Evolutionary conservation across 495 filamentous ascomycete species (phyloP).

Genomic region (Bathelium albidoporum): DNA sequence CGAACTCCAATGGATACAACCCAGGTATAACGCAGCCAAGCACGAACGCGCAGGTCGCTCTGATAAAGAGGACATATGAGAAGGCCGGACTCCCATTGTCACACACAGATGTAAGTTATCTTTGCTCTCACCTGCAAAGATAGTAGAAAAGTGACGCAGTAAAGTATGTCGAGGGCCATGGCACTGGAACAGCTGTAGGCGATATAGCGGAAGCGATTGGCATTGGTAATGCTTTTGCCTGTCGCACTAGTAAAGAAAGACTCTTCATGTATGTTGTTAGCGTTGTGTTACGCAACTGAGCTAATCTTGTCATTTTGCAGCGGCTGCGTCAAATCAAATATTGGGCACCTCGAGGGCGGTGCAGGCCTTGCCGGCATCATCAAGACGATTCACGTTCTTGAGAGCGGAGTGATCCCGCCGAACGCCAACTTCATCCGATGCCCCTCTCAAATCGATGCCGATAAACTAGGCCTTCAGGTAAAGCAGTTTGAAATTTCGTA

Average conservation of each 20-base stretch:
- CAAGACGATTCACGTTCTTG: slow-evolving; percentile 48
- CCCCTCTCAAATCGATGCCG: slow-evolving; percentile 28
- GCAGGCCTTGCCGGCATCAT: slow-evolving; percentile 49
- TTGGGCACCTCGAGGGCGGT: slow-evolving; percentile 42
- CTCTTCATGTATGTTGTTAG: not conserved
- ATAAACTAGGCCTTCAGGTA: slow-evolving; percentile 19
- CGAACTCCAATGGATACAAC: slow-evolving; percentile 12
- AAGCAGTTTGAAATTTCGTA: not conserved
- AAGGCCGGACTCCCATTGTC: slow-evolving; percentile 16
- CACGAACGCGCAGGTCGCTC: slow-evolving; percentile 1
- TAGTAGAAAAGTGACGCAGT: not conserved
- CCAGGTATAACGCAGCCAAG: slow-evolving; percentile 8
- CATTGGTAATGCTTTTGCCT: not conserved
- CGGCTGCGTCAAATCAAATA: not conserved
- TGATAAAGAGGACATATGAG: slow-evolving; percentile 8
- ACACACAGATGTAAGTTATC: slow-evolving; percentile 11
- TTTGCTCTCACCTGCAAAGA: not conserved
- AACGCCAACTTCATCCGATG: slow-evolving; percentile 34
- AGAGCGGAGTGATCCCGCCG: slow-evolving; percentile 42
- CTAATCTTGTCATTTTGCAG: not conserved
- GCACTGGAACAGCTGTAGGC: slow-evolving; percentile 9
- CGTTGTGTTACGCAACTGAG: not conserved
- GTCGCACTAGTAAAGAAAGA: not conserved
- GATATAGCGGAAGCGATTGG: slow-evolving; percentile 5
- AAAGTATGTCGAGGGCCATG: slow-evolving; percentile 7